Conservation (phyloP, 164 flowering plant genomes). For the Litsea cubeba region DNA sequence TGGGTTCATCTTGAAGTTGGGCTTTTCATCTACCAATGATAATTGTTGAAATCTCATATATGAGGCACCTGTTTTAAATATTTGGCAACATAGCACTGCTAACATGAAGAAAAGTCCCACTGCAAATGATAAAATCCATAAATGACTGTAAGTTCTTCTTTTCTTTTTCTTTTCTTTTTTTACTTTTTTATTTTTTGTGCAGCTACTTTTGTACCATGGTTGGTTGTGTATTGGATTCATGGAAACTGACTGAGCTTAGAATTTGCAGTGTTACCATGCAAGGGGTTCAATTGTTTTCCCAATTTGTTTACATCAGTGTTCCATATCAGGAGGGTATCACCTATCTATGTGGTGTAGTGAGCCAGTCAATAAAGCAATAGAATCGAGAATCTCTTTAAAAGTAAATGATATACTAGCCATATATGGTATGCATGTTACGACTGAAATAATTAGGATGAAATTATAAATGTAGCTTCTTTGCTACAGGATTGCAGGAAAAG, state of each 20-base stretch:
- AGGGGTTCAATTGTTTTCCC: background rate
- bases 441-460: background rate
- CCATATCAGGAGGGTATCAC: background rate
- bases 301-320: background rate
- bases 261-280: background rate
- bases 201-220: background rate
- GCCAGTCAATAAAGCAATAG: background rate
- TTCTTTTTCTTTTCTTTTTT: too few species aligned
- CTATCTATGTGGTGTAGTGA: background rate
- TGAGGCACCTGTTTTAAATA: background rate
- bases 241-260: background rate
- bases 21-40: background rate
- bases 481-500: too few species aligned
- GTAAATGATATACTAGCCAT: background rate
- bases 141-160: background rate
- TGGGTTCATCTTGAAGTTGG: background rate
- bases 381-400: background rate
- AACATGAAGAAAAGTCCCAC: constrained; percentile 2
- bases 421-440: background rate
- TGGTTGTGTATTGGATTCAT: background rate
- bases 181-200: background rate
- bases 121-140: background rate
- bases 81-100: background rate
- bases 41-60: background rate
- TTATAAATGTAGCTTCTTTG: background rate